phyloP scores from a whole-genome alignment of 2,329 filamentous ascomycete genomes.

The Acephala macrosclerotiorum region DNA sequence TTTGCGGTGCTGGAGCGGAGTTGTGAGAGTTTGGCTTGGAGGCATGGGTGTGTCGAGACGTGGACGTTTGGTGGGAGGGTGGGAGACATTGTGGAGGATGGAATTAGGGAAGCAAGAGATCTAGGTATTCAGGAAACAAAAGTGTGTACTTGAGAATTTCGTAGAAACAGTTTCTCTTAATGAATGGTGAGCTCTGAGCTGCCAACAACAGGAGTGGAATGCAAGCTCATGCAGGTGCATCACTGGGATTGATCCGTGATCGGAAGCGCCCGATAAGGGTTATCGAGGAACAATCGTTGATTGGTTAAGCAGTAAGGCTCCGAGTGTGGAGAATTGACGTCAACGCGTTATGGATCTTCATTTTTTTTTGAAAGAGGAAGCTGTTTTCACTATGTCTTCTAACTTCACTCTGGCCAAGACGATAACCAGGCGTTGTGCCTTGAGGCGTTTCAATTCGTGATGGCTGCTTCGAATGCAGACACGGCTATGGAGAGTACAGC shows the following conservation, averaged over 20 bases:
- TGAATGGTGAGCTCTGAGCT: background rate
- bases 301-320: constrained; percentile 11
- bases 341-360: constrained; percentile 8
- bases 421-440: constrained; percentile 5
- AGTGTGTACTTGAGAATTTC: background rate
- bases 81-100: constrained; percentile 34
- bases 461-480: constrained; percentile 17
- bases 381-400: background rate
- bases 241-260: background rate
- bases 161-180: background rate
- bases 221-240: constrained; percentile 4
- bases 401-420: background rate
- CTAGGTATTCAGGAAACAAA: background rate
- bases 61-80: constrained; percentile 70
- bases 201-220: constrained; percentile 8
- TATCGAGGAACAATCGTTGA: constrained; percentile 19
- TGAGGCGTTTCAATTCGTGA: constrained; percentile 15
- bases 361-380: background rate
- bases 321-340: constrained; percentile 9
- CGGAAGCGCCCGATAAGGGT: constrained; percentile 21
- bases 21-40: constrained; percentile 88
- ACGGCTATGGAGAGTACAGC: constrained; percentile 2
- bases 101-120: constrained; percentile 8
- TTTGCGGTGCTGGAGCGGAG: constrained; percentile 77
- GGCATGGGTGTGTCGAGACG: constrained; percentile 85